Conservation (phyloP, 345 rosid species). For the Linum usitatissimum region DNA sequence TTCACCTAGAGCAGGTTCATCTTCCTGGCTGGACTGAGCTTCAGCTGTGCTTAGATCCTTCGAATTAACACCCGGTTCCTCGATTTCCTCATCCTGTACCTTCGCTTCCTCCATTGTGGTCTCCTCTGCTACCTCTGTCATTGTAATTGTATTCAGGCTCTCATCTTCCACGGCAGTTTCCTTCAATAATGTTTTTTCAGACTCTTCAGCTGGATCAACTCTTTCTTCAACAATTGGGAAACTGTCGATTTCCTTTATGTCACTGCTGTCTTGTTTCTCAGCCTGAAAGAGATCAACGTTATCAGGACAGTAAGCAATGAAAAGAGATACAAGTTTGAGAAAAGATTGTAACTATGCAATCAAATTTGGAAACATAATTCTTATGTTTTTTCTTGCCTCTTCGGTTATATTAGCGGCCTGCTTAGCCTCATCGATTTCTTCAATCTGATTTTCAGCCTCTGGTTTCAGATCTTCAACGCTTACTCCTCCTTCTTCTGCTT, state of each 20-base stretch:
- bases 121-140: constrained; percentile 6
- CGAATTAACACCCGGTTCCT: constrained; percentile 8
- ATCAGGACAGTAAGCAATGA: no score
- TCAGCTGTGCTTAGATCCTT: constrained; percentile 2
- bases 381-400: constrained; percentile 28
- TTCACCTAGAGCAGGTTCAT: background rate
- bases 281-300: no score
- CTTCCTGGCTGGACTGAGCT: constrained; percentile 17
- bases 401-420: constrained; percentile 22
- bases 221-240: no score
- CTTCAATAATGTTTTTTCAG: constrained; percentile 15
- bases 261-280: constrained; percentile 5
- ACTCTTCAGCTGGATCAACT: constrained; percentile 13
- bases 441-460: constrained; percentile 10
- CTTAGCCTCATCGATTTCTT: constrained; percentile 7
- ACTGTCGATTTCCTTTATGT: constrained; percentile 4
- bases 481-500: constrained; percentile 10
- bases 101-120: constrained; percentile 13
- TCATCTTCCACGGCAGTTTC: constrained; percentile 10
- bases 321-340: background rate
- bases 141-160: constrained; percentile 6
- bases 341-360: no score
- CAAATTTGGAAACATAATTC: background rate
- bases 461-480: constrained; percentile 8
- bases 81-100: constrained; percentile 11